A percentile compares a stretch with the other conserved stretches of the same genome.
phyloP scores from a whole-genome alignment of 2,329 filamentous ascomycete species.

The Blumeria graminis region DNA sequence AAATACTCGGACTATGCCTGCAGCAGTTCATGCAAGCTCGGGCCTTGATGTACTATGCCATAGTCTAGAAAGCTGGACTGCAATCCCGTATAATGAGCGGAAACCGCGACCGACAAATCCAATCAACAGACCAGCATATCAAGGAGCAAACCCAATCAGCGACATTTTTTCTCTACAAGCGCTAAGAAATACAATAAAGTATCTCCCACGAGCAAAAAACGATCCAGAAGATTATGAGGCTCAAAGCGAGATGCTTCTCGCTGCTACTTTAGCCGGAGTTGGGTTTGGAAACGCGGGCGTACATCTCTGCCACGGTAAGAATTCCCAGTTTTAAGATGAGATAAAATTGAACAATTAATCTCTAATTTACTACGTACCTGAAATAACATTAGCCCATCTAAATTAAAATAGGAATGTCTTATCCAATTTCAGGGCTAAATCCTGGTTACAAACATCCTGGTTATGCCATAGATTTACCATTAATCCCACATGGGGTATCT shows the following conservation, averaged over 20 bases:
- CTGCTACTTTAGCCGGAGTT: constrained; percentile 79
- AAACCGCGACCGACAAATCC: constrained; percentile 69
- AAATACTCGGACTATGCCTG: constrained; percentile 90
- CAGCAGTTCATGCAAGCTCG: constrained; percentile 74
- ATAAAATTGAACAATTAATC: background rate
- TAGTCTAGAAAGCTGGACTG: constrained; percentile 88
- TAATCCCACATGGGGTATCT: constrained; percentile 90
- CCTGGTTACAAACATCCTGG: constrained; percentile 70
- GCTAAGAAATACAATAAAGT: constrained; percentile 64
- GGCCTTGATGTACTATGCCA: constrained; percentile 92
- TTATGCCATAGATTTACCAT: constrained; percentile 51
- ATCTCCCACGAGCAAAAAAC: constrained; percentile 64
- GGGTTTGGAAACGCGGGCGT: constrained; percentile 96
- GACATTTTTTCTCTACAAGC: constrained; percentile 90
- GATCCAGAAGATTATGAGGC: constrained; percentile 84
- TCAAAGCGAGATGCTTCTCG: constrained; percentile 85
- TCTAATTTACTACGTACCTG: background rate
- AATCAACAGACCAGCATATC: constrained; percentile 76
- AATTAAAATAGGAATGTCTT: constrained; percentile 51
- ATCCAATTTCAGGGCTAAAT: constrained; percentile 90
- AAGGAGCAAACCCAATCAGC: constrained; percentile 91
- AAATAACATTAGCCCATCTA: background rate
- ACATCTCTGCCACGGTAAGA: constrained; percentile 45
- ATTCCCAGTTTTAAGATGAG: background rate
- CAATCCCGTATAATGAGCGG: constrained; percentile 79